Conservation (phyloP, 2,329 filamentous ascomycete species). For the Colletotrichum incanum region DNA sequence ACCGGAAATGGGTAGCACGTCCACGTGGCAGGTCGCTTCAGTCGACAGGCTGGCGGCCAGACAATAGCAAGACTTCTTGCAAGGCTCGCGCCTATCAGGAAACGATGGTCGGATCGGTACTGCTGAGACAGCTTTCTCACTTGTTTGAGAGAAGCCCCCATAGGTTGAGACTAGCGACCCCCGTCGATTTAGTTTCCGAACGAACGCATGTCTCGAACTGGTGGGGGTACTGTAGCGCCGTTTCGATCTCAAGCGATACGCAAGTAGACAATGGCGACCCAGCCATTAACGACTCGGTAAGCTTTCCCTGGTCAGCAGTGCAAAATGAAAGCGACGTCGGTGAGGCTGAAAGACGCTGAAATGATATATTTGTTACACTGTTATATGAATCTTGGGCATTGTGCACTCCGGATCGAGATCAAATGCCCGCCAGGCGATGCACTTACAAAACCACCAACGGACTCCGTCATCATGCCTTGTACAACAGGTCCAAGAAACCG, state of each 20-base stretch:
- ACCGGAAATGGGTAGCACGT: slow-evolving; percentile 31
- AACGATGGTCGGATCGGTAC: slow-evolving; percentile 14
- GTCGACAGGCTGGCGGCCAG: background rate
- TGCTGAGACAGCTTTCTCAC: slow-evolving; percentile 11
- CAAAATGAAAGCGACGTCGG: slow-evolving; percentile 1
- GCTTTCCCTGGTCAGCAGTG: background rate
- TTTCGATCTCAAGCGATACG: background rate
- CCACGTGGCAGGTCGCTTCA: slow-evolving; percentile 5
- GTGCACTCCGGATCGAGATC: slow-evolving; percentile 31
- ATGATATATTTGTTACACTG: slow-evolving; percentile 23
- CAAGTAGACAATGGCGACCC: background rate
- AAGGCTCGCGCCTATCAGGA: slow-evolving; percentile 3
- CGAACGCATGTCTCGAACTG: slow-evolving; percentile 22
- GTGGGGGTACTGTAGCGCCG: slow-evolving; percentile 14
- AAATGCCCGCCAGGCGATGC: slow-evolving; percentile 30
- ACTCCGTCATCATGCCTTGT: slow-evolving; percentile 76
- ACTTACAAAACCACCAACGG: slow-evolving; percentile 28
- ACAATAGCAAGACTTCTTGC: background rate
- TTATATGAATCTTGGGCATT: slow-evolving; percentile 14
- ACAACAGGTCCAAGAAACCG: slow-evolving; percentile 93
- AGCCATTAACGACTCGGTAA: background rate
- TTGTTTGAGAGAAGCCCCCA: background rate
- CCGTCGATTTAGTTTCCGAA: background rate
- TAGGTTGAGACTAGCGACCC: background rate
- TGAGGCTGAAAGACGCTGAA: slow-evolving; percentile 19